A percentile compares a stretch with the other conserved stretches of the same genome.
phyloP scores from a whole-genome alignment of 2,329 filamentous ascomycete genomes.

The Penicillium sp. region DNA sequence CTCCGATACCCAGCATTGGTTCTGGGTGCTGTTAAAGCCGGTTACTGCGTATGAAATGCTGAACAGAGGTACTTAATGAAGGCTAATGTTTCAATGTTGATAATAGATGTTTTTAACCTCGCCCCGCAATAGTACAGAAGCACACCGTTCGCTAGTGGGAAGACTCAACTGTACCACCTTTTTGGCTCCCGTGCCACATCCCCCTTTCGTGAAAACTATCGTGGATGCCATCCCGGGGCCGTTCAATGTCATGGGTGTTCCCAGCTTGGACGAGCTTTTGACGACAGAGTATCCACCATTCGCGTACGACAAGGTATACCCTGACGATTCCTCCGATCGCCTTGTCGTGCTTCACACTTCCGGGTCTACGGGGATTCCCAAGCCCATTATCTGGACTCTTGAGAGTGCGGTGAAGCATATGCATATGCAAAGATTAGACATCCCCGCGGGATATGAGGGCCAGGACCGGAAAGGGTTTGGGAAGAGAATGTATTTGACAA shows the following conservation, averaged over 20 bases:
- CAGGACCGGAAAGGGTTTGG: not conserved
- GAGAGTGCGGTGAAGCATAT: not conserved
- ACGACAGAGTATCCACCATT: conserved; percentile 1
- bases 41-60: conserved; percentile 26
- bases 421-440: not conserved
- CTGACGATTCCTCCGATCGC: not conserved
- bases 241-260: conserved; percentile 25
- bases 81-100: not conserved
- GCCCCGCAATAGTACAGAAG: conserved; percentile 39
- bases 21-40: conserved; percentile 40
- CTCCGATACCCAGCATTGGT: conserved; percentile 39
- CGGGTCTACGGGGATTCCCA: conserved; percentile 8
- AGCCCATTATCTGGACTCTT: conserved; percentile 3
- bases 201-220: conserved; percentile 21
- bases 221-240: conserved; percentile 19
- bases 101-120: conserved; percentile 37
- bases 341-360: conserved; percentile 8
- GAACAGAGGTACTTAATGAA: too few species aligned
- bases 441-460: not conserved
- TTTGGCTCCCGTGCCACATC: conserved; percentile 27
- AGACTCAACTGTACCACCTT: conserved; percentile 32
- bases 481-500: conserved; percentile 2
- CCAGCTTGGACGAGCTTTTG: conserved; percentile 32
- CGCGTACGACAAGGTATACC: not conserved
- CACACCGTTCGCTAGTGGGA: conserved; percentile 33